Percentiles rank a stretch among this genome's conserved stretches.
phyloP scores from a whole-genome alignment of 208 protist genomes.

The Porcisia deanei region DNA sequence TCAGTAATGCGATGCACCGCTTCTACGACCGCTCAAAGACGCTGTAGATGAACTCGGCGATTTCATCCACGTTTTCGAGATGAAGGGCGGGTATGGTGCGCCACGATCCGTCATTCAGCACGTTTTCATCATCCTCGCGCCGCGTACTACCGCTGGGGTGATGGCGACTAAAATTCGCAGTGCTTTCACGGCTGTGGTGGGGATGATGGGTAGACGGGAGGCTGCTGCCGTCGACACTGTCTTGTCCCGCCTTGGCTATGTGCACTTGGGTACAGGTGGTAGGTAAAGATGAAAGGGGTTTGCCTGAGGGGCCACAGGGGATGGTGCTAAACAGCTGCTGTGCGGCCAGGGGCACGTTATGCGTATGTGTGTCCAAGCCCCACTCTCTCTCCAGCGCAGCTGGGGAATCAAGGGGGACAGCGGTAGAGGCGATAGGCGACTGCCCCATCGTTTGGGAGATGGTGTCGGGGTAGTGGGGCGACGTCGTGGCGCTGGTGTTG shows the following conservation, averaged over 20 bases:
- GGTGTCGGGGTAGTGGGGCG: conserved; percentile 8
- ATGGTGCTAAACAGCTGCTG: not conserved
- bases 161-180: not conserved
- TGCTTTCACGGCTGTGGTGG: not conserved
- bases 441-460: not conserved
- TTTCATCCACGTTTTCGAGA: conserved; percentile 43
- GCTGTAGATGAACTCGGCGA: conserved; percentile 74
- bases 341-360: not conserved
- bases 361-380: not conserved
- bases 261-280: not conserved
- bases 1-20: not conserved
- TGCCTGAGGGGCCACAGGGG: not conserved
- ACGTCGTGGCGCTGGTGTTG: conserved; percentile 7
- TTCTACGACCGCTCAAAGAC: conserved; percentile 44
- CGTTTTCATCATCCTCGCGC: conserved; percentile 25
- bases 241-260: not conserved
- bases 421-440: not conserved
- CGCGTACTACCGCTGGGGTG: conserved; percentile 1
- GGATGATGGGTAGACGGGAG: not conserved
- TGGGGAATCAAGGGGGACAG: not conserved
- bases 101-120: conserved; percentile 25
- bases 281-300: no score
- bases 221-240: not conserved
- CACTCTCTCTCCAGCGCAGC: not conserved
- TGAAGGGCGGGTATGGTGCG: conserved; percentile 27